Evolutionary conservation across 2,329 filamentous ascomycete species (phyloP).

Genomic region (Fusarium abutilonis): DNA sequence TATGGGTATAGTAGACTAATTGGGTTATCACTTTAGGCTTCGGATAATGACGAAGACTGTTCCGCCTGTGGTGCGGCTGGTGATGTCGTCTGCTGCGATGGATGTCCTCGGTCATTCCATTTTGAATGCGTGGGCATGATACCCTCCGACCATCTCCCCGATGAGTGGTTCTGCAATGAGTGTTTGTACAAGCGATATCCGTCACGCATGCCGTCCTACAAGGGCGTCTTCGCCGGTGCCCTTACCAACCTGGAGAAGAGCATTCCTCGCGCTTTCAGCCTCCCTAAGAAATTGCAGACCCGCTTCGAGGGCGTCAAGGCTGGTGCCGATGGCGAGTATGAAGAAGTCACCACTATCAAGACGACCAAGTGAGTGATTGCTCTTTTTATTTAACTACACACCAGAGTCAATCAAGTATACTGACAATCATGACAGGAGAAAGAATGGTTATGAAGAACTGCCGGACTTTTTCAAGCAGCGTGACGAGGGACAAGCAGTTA

Average conservation of each 20-base stretch:
- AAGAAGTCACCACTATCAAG: slow-evolving; percentile 71
- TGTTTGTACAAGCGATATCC: slow-evolving; percentile 66
- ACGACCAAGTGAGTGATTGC: slow-evolving; percentile 67
- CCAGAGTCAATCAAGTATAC: background rate
- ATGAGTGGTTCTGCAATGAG: slow-evolving; percentile 87
- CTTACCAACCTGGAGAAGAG: slow-evolving; percentile 72
- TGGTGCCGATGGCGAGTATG: slow-evolving; percentile 81
- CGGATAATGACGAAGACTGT: slow-evolving; percentile 90
- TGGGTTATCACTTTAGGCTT: slow-evolving; percentile 42
- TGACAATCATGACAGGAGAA: slow-evolving; percentile 54
- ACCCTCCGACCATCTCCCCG: slow-evolving; percentile 70
- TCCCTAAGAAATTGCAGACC: slow-evolving; percentile 76
- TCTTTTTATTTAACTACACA: background rate
- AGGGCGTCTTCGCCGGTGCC: slow-evolving; percentile 69
- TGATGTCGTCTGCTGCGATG: slow-evolving; percentile 91
- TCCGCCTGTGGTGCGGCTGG: slow-evolving; percentile 85
- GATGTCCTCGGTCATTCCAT: slow-evolving; percentile 89
- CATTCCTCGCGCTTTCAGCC: slow-evolving; percentile 76
- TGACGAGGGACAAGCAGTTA: slow-evolving; percentile 79
- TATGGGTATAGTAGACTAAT: slow-evolving; percentile 46
- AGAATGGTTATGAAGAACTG: slow-evolving; percentile 66
- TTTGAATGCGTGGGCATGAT: slow-evolving; percentile 88
- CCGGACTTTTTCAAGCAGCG: slow-evolving; percentile 75
- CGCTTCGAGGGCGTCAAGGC: slow-evolving; percentile 84
- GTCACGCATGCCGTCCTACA: slow-evolving; percentile 57